Base-by-base conservation (phyloP, 1,284 basidiomycete species). In the Xerocomus cyaneibrunnescens region DNA sequence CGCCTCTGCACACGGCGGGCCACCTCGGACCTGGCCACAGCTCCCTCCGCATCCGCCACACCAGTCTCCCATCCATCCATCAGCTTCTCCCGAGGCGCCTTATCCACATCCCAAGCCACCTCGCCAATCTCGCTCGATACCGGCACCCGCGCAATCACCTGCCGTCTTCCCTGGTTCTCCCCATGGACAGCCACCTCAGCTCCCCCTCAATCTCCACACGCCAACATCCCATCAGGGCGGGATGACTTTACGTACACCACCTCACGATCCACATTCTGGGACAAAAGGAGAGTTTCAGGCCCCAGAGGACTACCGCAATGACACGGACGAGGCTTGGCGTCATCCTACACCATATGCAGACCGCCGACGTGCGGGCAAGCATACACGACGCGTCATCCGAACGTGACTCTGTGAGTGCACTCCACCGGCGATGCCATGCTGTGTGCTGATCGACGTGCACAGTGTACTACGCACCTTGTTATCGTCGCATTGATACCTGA, bases 281-380 rank as follows among this genome's bases (percentile, higher is more conserved):
- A 53, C 60, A 52, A 74, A 76, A 66, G 57, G 62, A 10, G 77
- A 80, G 52, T 74, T 70, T 56, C 62, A 66, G 45, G 54, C 68
- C 9, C 51, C 50, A 54, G 77, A 78, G 6, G 78, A 81, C 32
- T 75, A 74, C 47, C 66, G 68, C 52, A 71, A 76, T 53, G 80
- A 76, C 52, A 65, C 73, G 37, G 85, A 87, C 62, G 83, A 87
- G 52, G 70, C 81, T 32, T 87, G 84, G 86, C 72, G 80, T 28
- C 73, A 78, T 39, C 84, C 84, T 3, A 85, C 81, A 66, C 84
- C 85, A 16, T 80, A 82, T 61, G 76, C 78, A 38, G 84, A 87
- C 65, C 80, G 85, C 16, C 72, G 85, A 52, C 74, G 85, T 48
- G 85, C 85, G 48, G 85, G 85, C 40, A 88, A 88, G 64, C 86